Conservation (phyloP, 129 eudicot genomes). For the Centaurea solstitialis region DNA sequence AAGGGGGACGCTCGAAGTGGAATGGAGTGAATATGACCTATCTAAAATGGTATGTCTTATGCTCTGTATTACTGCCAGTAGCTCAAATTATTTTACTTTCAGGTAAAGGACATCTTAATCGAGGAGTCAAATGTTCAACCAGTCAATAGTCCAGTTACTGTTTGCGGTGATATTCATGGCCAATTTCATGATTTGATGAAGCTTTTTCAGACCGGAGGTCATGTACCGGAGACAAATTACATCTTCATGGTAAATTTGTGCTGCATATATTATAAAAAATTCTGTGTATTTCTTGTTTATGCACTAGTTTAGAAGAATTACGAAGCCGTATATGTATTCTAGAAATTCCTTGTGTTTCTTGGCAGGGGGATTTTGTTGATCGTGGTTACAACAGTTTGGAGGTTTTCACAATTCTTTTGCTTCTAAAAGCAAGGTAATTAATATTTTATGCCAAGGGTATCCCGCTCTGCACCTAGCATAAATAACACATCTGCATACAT, state of each 20-base stretch:
- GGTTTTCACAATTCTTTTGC: slow-evolving; percentile 95
- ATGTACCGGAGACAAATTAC: slow-evolving; percentile 95
- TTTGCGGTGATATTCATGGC: slow-evolving; percentile 98
- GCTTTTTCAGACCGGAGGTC: slow-evolving; percentile 99
- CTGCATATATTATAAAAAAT: neutral
- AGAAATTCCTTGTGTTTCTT: slow-evolving; percentile 20
- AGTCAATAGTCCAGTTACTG: slow-evolving; percentile 98
- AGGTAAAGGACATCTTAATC: slow-evolving; percentile 94
- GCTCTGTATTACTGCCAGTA: neutral
- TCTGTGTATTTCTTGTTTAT: neutral
- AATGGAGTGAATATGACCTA: neutral
- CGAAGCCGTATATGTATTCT: neutral
- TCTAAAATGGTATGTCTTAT: slow-evolving; percentile 10
- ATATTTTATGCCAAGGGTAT: neutral
- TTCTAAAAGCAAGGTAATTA: slow-evolving; percentile 90
- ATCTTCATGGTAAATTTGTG: slow-evolving; percentile 70
- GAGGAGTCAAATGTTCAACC: slow-evolving; percentile 99
- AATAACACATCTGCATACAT: neutral
- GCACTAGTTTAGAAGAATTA: slow-evolving; percentile 15
- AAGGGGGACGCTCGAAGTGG: neutral
- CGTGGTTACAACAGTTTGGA: slow-evolving; percentile 99
- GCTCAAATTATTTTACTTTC: slow-evolving; percentile 27
- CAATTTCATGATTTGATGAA: slow-evolving; percentile 97
- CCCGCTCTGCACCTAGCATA: neutral
- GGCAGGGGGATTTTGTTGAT: slow-evolving; percentile 98